These are phyloP conservation scores for Solanum medicagineum DNA, from an alignment of 257 asterid species.

Conservation along the genomic window DNA sequence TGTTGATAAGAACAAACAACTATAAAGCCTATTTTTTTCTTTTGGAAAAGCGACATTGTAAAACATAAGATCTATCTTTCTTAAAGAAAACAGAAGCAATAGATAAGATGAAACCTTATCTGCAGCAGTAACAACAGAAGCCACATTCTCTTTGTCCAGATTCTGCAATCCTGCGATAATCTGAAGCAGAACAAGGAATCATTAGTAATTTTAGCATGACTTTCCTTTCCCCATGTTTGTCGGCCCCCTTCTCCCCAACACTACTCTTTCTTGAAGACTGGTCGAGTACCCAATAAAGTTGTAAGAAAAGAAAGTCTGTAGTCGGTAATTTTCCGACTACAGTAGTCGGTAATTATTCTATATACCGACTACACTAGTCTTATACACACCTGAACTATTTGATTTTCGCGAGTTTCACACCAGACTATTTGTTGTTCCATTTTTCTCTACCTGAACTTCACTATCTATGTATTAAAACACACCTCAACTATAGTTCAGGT, in stretches of 20 bases:
- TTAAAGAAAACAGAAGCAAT: background rate
- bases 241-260: background rate
- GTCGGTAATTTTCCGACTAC: no score
- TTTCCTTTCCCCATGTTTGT: background rate
- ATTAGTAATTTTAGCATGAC: background rate
- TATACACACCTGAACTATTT: no score
- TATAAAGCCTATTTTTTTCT: background rate
- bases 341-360: no score
- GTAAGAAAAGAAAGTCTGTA: background rate
- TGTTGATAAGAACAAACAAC: background rate
- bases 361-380: no score
- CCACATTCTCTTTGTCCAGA: slow-evolving; percentile 65
- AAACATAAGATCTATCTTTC: background rate
- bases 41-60: background rate
- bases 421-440: background rate
- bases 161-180: slow-evolving; percentile 79
- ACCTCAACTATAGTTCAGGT: background rate
- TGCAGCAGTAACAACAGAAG: slow-evolving; percentile 89
- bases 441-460: background rate
- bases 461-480: background rate
- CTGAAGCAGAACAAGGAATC: slow-evolving; percentile 21
- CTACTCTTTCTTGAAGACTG: background rate
- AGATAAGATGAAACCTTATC: slow-evolving; percentile 45
- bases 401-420: no score
- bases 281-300: background rate